Percentiles rank a stretch among this genome's conserved stretches.
Evolutionary conservation across 2,329 filamentous ascomycete genomes (phyloP).

Genomic region (Penicillium thymicola): DNA sequence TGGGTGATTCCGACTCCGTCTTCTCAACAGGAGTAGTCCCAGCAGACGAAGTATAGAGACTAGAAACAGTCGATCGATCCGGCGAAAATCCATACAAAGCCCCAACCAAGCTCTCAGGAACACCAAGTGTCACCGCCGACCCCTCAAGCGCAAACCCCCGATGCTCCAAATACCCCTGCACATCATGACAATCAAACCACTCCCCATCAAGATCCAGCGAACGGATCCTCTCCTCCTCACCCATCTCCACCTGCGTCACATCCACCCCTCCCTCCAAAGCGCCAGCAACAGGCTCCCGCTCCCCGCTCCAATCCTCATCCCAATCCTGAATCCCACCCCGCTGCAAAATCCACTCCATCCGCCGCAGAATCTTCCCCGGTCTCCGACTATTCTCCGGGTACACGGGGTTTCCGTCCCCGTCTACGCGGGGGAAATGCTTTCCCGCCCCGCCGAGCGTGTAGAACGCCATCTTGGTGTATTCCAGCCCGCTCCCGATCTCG

Average conservation of each 20-base stretch:
- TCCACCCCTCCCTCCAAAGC: neutral
- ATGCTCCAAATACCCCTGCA: slow-evolving; percentile 64
- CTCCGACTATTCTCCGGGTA: slow-evolving; percentile 32
- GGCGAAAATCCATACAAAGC: slow-evolving; percentile 13
- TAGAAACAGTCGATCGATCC: slow-evolving; percentile 8
- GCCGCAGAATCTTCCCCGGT: slow-evolving; percentile 23
- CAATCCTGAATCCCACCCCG: slow-evolving; percentile 22
- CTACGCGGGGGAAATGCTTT: slow-evolving; percentile 56
- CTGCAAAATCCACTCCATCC: slow-evolving; percentile 18
- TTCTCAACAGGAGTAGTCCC: neutral
- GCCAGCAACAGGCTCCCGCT: slow-evolving; percentile 9
- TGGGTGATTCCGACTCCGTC: neutral
- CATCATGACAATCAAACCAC: slow-evolving; percentile 74
- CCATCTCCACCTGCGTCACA: too few relatives aligned
- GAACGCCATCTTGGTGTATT: slow-evolving; percentile 20
- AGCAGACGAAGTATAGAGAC: slow-evolving; percentile 8
- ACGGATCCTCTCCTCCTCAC: slow-evolving; percentile 29
- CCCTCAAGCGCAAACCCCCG: slow-evolving; percentile 32
- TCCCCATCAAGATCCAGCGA: slow-evolving; percentile 66
- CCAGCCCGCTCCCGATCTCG: slow-evolving; percentile 22
- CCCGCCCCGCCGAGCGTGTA: slow-evolving; percentile 61
- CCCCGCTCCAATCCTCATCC: slow-evolving; percentile 26
- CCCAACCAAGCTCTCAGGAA: slow-evolving; percentile 16
- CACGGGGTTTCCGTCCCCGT: slow-evolving; percentile 36
- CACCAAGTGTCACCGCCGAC: slow-evolving; percentile 28